These are phyloP conservation scores for Phytophthora crassamura DNA, from an alignment of 352 stramenopile species.

Conservation along the genomic window DNA sequence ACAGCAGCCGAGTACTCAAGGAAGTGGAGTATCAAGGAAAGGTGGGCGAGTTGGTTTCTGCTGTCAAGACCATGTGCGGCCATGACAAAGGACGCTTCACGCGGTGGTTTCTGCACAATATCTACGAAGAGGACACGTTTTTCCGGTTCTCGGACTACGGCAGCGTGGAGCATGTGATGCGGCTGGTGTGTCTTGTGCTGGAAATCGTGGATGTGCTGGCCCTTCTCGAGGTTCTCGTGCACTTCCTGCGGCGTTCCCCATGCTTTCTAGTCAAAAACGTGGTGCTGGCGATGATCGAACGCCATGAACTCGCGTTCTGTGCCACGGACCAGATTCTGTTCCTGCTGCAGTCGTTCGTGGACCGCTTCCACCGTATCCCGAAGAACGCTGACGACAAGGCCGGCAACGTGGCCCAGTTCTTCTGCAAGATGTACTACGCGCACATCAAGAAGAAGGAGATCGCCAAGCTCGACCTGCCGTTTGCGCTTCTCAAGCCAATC, in stretches of 20 bases:
- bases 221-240: constrained; percentile 85
- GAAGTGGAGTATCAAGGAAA: constrained; percentile 88
- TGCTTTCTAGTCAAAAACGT: constrained; percentile 87
- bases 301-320: constrained; percentile 85
- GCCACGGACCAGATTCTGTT: constrained; percentile 84
- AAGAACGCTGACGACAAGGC: constrained; percentile 77
- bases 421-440: constrained; percentile 85
- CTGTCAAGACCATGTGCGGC: constrained; percentile 88
- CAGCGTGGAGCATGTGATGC: constrained; percentile 84
- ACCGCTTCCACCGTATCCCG: constrained; percentile 78
- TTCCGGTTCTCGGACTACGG: constrained; percentile 87
- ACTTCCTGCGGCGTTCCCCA: constrained; percentile 75
- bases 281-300: constrained; percentile 82
- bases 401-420: constrained; percentile 79
- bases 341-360: constrained; percentile 83
- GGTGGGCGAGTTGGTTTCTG: constrained; percentile 81
- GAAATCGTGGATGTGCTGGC: constrained; percentile 86
- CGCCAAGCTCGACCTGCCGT: constrained; percentile 75
- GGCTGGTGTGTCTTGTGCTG: constrained; percentile 78
- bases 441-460: constrained; percentile 88
- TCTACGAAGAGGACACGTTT: constrained; percentile 84
- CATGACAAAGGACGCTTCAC: constrained; percentile 88
- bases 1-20: constrained; percentile 63
- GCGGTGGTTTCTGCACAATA: constrained; percentile 82
- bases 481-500: constrained; percentile 75